phyloP scores from a whole-genome alignment of 305 asterid genomes.

The Fraxinus angustifolia region DNA sequence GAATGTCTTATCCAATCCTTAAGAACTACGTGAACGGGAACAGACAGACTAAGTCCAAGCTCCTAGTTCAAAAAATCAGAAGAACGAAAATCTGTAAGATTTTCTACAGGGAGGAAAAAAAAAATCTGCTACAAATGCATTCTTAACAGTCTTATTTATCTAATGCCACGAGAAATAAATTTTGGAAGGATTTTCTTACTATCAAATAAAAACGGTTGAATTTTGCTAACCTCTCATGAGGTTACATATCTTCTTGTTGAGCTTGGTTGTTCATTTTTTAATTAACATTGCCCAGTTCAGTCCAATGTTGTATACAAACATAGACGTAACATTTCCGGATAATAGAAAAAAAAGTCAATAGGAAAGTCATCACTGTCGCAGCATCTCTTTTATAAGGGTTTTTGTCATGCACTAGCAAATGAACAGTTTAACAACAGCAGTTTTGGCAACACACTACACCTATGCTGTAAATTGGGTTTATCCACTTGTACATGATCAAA shows the following conservation, averaged over 20 bases:
- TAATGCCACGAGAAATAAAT: neutral
- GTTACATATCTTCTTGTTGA: neutral
- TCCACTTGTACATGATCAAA: neutral
- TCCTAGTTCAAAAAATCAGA: constrained; percentile 42
- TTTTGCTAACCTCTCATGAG: neutral
- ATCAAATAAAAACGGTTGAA: neutral
- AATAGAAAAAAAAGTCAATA: neutral
- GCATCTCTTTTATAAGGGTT: neutral
- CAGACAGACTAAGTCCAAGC: constrained; percentile 84
- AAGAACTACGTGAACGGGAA: constrained; percentile 85
- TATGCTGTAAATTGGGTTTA: neutral
- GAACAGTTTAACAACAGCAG: neutral
- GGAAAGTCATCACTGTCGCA: neutral
- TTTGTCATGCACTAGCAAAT: neutral
- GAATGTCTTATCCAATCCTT: constrained; percentile 92
- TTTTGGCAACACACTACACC: neutral
- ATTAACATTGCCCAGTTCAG: neutral
- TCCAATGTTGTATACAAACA: neutral
- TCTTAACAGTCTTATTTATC: neutral
- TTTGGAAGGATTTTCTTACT: neutral
- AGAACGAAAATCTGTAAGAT: neutral
- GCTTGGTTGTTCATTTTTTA: too few relatives aligned
- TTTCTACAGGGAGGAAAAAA: neutral
- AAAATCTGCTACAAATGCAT: neutral
- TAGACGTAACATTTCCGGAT: neutral